Percentiles rank a stretch among this genome's conserved stretches.
phyloP scores from a whole-genome alignment of 768 basidiomycete species.

The Goffeauzyma gilvescens region DNA sequence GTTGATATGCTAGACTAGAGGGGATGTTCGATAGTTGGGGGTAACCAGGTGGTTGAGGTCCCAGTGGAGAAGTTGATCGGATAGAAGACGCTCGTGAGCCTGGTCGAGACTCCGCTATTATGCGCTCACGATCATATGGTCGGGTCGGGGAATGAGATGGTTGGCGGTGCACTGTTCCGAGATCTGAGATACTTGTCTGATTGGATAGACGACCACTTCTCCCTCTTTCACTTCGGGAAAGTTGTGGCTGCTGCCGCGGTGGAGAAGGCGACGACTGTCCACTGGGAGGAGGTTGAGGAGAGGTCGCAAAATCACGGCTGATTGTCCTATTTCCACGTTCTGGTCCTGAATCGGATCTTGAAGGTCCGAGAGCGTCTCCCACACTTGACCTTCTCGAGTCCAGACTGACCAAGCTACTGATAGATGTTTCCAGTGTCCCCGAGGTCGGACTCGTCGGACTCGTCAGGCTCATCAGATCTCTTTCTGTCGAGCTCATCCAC shows the following conservation, averaged over 20 bases:
- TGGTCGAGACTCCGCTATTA: slow-evolving; percentile 1
- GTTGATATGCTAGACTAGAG: too few relatives aligned
- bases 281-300: too few relatives aligned
- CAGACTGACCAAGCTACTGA: neutral
- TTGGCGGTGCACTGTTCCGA: slow-evolving; percentile 16
- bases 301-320: too few relatives aligned
- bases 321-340: too few relatives aligned
- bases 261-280: too few relatives aligned
- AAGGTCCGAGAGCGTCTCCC: slow-evolving; percentile 7
- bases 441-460: neutral
- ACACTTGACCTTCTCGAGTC: neutral
- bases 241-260: too few relatives aligned
- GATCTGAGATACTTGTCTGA: too few relatives aligned
- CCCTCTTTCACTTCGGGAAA: too few relatives aligned
- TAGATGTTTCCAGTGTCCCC: neutral
- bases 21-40: neutral
- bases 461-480: neutral
- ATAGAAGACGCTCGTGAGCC: neutral
- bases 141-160: slow-evolving; percentile 10
- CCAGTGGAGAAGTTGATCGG: slow-evolving; percentile 1
- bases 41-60: slow-evolving; percentile 11
- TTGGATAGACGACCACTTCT: too few relatives aligned
- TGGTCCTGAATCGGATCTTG: too few relatives aligned
- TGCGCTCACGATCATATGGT: slow-evolving; percentile 2
- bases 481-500: neutral